phyloP scores from a whole-genome alignment of 2,329 filamentous ascomycete genomes.

The Blastomyces percursus region DNA sequence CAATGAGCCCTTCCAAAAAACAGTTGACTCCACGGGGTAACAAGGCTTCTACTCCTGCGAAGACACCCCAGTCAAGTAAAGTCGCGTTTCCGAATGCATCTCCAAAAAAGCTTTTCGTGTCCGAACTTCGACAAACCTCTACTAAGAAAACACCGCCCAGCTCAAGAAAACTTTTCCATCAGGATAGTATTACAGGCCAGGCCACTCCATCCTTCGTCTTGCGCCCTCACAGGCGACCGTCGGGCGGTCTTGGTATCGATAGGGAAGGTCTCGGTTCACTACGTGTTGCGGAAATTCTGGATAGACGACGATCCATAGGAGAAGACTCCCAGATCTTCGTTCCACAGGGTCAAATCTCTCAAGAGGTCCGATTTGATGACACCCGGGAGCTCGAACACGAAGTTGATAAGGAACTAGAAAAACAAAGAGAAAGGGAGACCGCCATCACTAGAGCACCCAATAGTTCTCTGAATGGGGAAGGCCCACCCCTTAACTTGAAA shows the following conservation, averaged over 20 bases:
- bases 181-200: constrained; percentile 43
- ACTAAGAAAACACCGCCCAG: constrained; percentile 26
- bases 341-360: constrained; percentile 35
- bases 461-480: constrained; percentile 36
- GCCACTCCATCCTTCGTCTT: constrained; percentile 54
- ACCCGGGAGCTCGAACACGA: constrained; percentile 53
- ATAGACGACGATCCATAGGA: constrained; percentile 59
- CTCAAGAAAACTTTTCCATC: constrained; percentile 42
- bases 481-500: constrained; percentile 56
- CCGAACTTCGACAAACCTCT: constrained; percentile 32
- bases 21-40: constrained; percentile 36
- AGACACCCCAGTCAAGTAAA: constrained; percentile 41
- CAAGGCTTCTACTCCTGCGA: constrained; percentile 39
- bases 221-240: constrained; percentile 48
- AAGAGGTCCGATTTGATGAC: constrained; percentile 54
- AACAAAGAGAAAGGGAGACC: constrained; percentile 50
- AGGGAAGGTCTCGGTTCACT: constrained; percentile 64
- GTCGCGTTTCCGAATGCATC: constrained; percentile 37
- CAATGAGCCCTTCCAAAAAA: constrained; percentile 28
- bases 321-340: constrained; percentile 55
- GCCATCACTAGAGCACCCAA: constrained; percentile 42
- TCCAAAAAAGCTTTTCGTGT: constrained; percentile 38
- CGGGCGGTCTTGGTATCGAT: constrained; percentile 60
- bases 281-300: constrained; percentile 58
- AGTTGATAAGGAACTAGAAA: constrained; percentile 51